A percentile compares a stretch with the other conserved stretches of the same genome.
Conservation (phyloP, 257 asterid genomes). For the Lithospermum erythrorhizon region DNA sequence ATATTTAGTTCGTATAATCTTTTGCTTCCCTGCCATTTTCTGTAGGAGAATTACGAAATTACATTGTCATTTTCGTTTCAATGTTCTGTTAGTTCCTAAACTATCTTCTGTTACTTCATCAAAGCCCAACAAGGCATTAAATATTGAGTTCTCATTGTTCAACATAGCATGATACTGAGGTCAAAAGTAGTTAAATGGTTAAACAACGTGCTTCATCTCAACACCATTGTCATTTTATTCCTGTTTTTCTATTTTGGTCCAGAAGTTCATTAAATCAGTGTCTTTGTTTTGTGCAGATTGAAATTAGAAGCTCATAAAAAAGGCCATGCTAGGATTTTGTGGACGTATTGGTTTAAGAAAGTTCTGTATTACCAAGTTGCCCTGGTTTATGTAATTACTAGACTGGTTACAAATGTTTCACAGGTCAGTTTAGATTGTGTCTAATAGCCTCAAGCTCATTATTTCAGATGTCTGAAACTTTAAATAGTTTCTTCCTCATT, state of each 20-base stretch:
- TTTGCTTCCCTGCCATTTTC: too few relatives aligned
- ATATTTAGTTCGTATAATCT: too few relatives aligned
- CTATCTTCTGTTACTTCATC: too few relatives aligned
- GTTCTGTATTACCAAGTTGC: constrained; percentile 80
- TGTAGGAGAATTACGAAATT: too few relatives aligned
- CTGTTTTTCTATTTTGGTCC: background rate
- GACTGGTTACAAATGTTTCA: constrained; percentile 78
- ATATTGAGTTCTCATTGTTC: too few relatives aligned
- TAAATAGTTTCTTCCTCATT: background rate
- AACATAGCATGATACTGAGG: too few relatives aligned
- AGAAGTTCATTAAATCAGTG: background rate
- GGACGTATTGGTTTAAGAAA: constrained; percentile 78
- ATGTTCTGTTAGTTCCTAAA: too few relatives aligned
- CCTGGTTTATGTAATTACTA: constrained; percentile 68
- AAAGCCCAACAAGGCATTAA: too few relatives aligned
- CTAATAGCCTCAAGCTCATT: background rate
- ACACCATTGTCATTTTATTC: too few relatives aligned
- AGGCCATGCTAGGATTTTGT: constrained; percentile 51
- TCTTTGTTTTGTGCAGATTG: constrained; percentile 32
- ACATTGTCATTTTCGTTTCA: too few relatives aligned
- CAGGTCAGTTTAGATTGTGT: constrained; percentile 38
- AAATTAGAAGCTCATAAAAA: constrained; percentile 39
- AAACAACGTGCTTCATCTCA: too few relatives aligned
- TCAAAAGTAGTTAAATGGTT: too few relatives aligned
- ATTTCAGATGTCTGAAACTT: background rate